These are phyloP conservation scores for Kwoniella sp. DNA, from an alignment of 768 basidiomycete genomes.

Conservation along the genomic window DNA sequence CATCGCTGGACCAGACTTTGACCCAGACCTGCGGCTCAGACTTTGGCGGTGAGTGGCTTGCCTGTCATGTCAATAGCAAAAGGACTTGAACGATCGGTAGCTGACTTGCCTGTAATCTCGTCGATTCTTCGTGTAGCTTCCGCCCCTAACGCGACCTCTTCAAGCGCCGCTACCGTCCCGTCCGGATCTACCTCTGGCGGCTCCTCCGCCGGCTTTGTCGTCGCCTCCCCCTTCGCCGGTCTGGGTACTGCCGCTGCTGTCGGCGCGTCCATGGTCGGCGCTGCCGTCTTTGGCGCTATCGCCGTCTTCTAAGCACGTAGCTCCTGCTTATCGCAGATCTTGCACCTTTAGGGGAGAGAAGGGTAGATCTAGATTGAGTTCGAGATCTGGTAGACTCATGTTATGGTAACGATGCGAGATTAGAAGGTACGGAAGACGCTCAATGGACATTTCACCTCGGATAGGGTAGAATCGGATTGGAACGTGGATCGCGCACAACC, in stretches of 20 bases:
- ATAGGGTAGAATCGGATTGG: no score
- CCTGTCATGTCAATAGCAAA: background rate
- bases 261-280: conserved; percentile 13
- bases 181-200: conserved; percentile 19
- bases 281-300: conserved; percentile 16
- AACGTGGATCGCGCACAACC: background rate
- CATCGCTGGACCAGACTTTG: conserved; percentile 40
- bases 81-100: background rate
- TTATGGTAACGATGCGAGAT: background rate
- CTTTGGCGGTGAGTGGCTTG: conserved; percentile 42
- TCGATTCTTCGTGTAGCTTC: conserved; percentile 11
- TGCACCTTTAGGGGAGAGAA: background rate
- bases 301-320: conserved; percentile 17
- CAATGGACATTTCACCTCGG: conserved; percentile 1
- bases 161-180: conserved; percentile 10
- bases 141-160: conserved; percentile 12
- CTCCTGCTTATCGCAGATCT: background rate
- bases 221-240: conserved; percentile 16
- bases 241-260: conserved; percentile 12
- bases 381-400: background rate
- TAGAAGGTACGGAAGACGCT: background rate
- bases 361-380: background rate
- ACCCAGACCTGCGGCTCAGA: conserved; percentile 41
- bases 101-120: background rate
- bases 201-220: conserved; percentile 12